These are phyloP conservation scores for Cytospora mali DNA, from an alignment of 2,329 filamentous ascomycete species.

Conservation along the genomic window DNA sequence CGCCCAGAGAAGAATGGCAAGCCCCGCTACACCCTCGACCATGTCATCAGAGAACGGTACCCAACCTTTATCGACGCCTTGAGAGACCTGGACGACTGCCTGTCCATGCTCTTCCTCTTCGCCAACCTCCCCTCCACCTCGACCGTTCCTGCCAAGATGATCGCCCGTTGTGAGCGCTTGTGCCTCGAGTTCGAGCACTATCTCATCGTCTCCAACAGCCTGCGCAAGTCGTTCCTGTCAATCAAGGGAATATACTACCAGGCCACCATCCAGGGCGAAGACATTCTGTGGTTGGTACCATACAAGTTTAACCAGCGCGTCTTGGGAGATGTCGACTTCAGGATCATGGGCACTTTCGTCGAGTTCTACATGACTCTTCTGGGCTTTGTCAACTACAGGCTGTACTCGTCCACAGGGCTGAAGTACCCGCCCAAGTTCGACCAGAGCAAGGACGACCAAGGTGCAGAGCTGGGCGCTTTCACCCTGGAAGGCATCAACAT, in stretches of 20 bases:
- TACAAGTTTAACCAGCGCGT: slow-evolving; percentile 98
- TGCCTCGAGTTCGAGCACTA: slow-evolving; percentile 98
- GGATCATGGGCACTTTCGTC: slow-evolving; percentile 98
- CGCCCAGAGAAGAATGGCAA: slow-evolving; percentile 89
- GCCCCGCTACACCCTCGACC: slow-evolving; percentile 87
- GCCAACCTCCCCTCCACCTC: slow-evolving; percentile 91
- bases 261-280: slow-evolving; percentile 94
- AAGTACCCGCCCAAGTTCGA: slow-evolving; percentile 98
- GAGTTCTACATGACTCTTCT: slow-evolving; percentile 98
- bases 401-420: slow-evolving; percentile 88
- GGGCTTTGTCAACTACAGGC: slow-evolving; percentile 92
- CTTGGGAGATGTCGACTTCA: slow-evolving; percentile 92
- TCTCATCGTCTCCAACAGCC: slow-evolving; percentile 85
- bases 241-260: slow-evolving; percentile 99
- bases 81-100: slow-evolving; percentile 91
- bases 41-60: slow-evolving; percentile 97
- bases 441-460: slow-evolving; percentile 80
- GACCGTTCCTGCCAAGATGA: slow-evolving; percentile 90
- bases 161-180: slow-evolving; percentile 89
- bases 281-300: slow-evolving; percentile 94
- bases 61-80: slow-evolving; percentile 95
- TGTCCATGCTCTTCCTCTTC: slow-evolving; percentile 97
- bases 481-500: slow-evolving; percentile 77
- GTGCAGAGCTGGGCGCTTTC: slow-evolving; percentile 88
- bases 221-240: slow-evolving; percentile 94